Evolutionary conservation across 192 early-diverging fungal genomes (phyloP), one percentile per base, ranked within the genome.

Genomic region (Gaertneriomyces semiglobifer): DNA sequence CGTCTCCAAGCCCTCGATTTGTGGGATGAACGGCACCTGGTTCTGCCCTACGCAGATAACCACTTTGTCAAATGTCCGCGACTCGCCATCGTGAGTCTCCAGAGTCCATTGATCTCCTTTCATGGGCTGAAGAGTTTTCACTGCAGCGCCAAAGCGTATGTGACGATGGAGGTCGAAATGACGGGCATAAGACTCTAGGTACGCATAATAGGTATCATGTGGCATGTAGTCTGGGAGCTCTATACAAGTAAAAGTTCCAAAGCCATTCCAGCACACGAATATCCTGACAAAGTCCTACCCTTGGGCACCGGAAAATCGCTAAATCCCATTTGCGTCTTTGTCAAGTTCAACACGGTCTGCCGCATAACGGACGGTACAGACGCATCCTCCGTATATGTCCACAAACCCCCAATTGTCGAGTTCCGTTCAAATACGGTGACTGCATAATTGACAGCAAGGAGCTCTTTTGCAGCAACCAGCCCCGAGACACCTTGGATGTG

Each of bases 41-140:
- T 87, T 81, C 56, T 85, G 85, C 19, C 83, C 83, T n/a, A 77
- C 74, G 41, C 77, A 77, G 33, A 87, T 76, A 68, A 87, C 79
- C 0, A 87, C 74, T 70, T 79, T 77, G 56, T 87, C 83, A 74
- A 87, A 87, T 8, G 68, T 65, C 7, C 39, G 33, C 33, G 5
- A 18, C 14, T 6, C 33, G 7, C 33, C 43, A 9, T 40, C 25
- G 6, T 44, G 6, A 44, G 10, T 66, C 7, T 20, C 19, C 11
- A 57, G 25, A 18, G n/a, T 44, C 65, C 65, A 66, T 19, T 48
- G 63, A 7, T 55, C 65, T 25, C 47, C 16, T 8, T 19, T 55
- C 8, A 41, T 42, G 44, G 16, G 76, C 7, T 58, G 63, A n/a
- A 81, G 62, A 45, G 76, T 58, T 20, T 74, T 39, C 9, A 87